Evolutionary conservation across 306 rosid genomes (phyloP), one percentile per base, ranked within the genome.

Genomic region (Malus orientalis): DNA sequence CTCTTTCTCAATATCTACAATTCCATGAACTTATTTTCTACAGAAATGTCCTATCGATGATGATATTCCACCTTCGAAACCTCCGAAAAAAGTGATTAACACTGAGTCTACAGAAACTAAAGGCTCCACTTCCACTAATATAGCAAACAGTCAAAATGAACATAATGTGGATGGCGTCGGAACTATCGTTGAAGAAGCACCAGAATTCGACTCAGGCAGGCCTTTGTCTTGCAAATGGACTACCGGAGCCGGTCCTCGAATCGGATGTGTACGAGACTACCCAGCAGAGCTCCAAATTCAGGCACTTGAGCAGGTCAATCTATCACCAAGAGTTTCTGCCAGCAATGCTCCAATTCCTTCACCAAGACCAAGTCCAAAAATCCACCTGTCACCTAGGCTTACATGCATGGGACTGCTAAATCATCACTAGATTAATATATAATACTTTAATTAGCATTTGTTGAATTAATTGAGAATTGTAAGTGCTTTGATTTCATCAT

Each of bases 41-140:
- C 89, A 93, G 98, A 88, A 69, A 74, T 79, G 74, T 84, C 80
- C 98, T 11, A 60, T 81, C 32, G 98, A 93, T 80, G 96, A 91
- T 44, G 98, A 93, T 73, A 76, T 85, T 22, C 93, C 89, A 36
- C 89, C 95, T 61, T 27, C 69, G 63, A 15, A 44, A 18, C 9
- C 69, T 14, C 49, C 27, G 19, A 57, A 47, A 0, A 73, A 81
- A 22, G 82, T 63, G 51, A 44, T 2, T 18, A 74, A 79, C 1
- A 60, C 63, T 23, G 75, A 70, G 66, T 29, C 79, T 51, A 51
- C 8, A 11, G 58, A 55, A 57, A 57, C 67, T 32, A 67, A 5
- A 29, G 66, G 29, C 22, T 67, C 68, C 23, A 80, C n/a, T 77
- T 84, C 64, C 47, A 44, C 76, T 74, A 18, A 74, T 74, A 54